Evolutionary conservation across 257 asterid genomes (phyloP).

Genomic region (Jaltomata sinuosa): DNA sequence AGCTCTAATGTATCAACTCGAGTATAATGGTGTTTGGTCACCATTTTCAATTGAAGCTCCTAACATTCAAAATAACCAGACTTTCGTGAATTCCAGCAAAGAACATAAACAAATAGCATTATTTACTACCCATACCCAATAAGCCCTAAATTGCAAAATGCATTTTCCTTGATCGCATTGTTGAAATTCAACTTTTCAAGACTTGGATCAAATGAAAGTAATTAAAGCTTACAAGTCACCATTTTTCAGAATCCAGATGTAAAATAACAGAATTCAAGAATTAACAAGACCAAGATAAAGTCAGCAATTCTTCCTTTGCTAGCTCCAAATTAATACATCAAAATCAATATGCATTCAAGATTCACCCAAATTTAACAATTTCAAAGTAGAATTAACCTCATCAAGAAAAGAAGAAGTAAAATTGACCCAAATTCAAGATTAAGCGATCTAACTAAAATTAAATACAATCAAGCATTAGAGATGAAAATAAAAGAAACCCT

Average conservation of each 20-base stretch:
- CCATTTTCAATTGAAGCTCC: constrained; percentile 42
- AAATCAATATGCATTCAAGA: neutral
- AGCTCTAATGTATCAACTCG: constrained; percentile 62
- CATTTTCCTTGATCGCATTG: neutral
- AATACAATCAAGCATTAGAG: neutral
- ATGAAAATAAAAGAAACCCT: constrained; percentile 24
- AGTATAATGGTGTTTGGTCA: constrained; percentile 37
- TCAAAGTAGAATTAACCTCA: neutral
- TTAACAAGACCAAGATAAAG: neutral
- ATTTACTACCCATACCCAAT: neutral
- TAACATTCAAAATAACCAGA: constrained; percentile 9
- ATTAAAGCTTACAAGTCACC: neutral
- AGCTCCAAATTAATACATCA: neutral
- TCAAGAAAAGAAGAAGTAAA: neutral
- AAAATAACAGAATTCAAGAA: neutral
- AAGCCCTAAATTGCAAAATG: neutral
- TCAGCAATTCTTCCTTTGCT: neutral
- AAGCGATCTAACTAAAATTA: neutral
- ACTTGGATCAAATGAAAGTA: neutral
- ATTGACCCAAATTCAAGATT: neutral
- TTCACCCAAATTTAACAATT: neutral
- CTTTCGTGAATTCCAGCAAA: neutral
- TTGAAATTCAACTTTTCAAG: neutral
- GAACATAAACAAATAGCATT: neutral
- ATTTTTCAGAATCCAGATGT: neutral